Percentiles rank a stretch among this genome's conserved stretches.
phyloP scores from a whole-genome alignment of 2,329 filamentous ascomycete species.

The Mariannaea elegans region DNA sequence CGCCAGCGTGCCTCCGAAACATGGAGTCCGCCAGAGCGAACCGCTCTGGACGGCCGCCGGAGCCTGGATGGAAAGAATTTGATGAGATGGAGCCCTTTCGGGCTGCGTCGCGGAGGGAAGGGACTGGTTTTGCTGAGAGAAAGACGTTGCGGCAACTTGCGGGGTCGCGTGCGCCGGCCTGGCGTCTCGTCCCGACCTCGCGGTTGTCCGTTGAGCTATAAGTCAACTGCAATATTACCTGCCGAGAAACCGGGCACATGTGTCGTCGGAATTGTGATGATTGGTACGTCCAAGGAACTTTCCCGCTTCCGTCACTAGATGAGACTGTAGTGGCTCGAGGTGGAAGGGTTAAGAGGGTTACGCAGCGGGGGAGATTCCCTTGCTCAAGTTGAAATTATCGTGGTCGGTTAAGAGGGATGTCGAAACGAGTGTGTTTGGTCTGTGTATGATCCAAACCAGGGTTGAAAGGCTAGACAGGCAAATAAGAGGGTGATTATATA shows the following conservation, averaged over 20 bases:
- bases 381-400: conserved; percentile 32
- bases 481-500: conserved; percentile 32
- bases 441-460: conserved; percentile 27
- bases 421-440: conserved; percentile 38
- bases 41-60: conserved; percentile 77
- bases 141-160: conserved; percentile 40
- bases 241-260: conserved; percentile 39
- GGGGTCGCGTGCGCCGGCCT: conserved; percentile 36
- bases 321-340: conserved; percentile 34
- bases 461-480: conserved; percentile 25
- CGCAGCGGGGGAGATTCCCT: conserved; percentile 29
- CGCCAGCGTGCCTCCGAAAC: conserved; percentile 76
- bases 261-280: conserved; percentile 33
- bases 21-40: conserved; percentile 81
- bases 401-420: conserved; percentile 29
- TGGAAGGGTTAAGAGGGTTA: conserved; percentile 33
- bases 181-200: conserved; percentile 32
- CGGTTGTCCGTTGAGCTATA: conserved; percentile 36
- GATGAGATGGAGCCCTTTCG: conserved; percentile 61
- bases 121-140: conserved; percentile 32
- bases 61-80: conserved; percentile 69
- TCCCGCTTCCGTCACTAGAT: conserved; percentile 41
- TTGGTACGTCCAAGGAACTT: conserved; percentile 38
- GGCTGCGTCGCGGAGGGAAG: conserved; percentile 55
- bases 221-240: conserved; percentile 38